Conservation (phyloP, 169 alveolate genomes). For the Prorocentrum cordatum region DNA sequence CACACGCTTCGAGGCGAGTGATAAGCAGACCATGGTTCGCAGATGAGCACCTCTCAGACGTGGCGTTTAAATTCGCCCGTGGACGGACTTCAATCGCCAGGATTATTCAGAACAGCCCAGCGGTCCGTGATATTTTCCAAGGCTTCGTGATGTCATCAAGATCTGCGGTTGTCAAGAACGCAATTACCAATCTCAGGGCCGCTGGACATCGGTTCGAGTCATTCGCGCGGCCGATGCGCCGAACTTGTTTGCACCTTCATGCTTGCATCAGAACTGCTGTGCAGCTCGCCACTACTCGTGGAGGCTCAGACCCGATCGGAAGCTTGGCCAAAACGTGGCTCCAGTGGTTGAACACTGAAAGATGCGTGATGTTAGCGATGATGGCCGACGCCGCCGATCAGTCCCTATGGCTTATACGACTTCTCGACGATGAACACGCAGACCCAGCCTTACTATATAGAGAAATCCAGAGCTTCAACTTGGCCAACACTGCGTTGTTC, state of each 20-base stretch:
- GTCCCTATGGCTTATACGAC: background rate
- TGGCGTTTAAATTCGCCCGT: background rate
- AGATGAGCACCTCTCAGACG: background rate
- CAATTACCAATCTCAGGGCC: background rate
- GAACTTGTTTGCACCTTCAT: background rate
- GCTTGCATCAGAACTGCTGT: background rate
- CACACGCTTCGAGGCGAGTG: background rate
- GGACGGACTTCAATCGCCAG: background rate
- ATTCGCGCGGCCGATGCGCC: background rate
- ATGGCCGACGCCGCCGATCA: conserved; percentile 8
- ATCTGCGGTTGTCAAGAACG: background rate
- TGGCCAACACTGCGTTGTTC: background rate
- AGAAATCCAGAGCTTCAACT: background rate
- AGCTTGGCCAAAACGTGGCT: background rate
- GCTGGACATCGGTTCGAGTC: conserved; percentile 8
- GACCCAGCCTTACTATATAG: background rate
- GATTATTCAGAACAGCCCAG: background rate
- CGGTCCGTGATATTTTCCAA: background rate
- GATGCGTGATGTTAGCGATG: background rate
- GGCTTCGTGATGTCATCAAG: background rate
- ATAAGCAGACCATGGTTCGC: background rate
- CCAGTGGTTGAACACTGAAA: background rate
- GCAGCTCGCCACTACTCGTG: background rate
- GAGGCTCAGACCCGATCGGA: background rate
- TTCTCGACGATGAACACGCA: background rate